Evolutionary conservation across 2,329 filamentous ascomycete genomes (phyloP).

Genomic region (Stylonectria norvegica): DNA sequence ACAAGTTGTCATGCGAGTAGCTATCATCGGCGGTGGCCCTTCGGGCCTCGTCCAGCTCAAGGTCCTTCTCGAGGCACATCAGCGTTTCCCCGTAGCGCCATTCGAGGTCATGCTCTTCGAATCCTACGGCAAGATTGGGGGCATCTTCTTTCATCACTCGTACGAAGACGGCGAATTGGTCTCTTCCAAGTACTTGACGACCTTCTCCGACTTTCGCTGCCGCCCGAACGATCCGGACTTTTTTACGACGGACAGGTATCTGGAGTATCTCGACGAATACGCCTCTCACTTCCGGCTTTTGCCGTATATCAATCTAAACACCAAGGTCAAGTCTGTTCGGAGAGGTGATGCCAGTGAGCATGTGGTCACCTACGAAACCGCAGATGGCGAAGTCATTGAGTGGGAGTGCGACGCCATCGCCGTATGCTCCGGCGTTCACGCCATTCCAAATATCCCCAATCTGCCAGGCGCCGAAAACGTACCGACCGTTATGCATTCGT

Average conservation of each 20-base stretch:
- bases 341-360: conserved; percentile 21
- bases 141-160: conserved; percentile 39
- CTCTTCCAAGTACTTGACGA: conserved; percentile 43
- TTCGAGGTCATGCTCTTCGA: conserved; percentile 44
- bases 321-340: conserved; percentile 27
- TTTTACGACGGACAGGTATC: conserved; percentile 35
- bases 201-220: conserved; percentile 44
- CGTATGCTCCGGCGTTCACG: conserved; percentile 42
- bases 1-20: conserved; percentile 28
- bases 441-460: conserved; percentile 34
- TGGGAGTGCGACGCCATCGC: conserved; percentile 43
- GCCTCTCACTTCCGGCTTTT: conserved; percentile 36
- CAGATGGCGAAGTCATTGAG: conserved; percentile 7
- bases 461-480: conserved; percentile 37
- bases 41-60: conserved; percentile 40
- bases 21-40: conserved; percentile 40
- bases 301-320: conserved; percentile 34
- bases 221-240: conserved; percentile 39
- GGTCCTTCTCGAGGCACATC: conserved; percentile 34
- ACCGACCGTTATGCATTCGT: conserved; percentile 38
- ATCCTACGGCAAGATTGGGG: conserved; percentile 39
- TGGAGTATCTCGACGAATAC: conserved; percentile 40
- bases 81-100: conserved; percentile 29
- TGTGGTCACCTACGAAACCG: conserved; percentile 18
- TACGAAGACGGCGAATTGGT: conserved; percentile 32